These are phyloP conservation scores for Penicillium odoratum DNA, from an alignment of 495 filamentous ascomycete genomes.

Conservation along the genomic window DNA sequence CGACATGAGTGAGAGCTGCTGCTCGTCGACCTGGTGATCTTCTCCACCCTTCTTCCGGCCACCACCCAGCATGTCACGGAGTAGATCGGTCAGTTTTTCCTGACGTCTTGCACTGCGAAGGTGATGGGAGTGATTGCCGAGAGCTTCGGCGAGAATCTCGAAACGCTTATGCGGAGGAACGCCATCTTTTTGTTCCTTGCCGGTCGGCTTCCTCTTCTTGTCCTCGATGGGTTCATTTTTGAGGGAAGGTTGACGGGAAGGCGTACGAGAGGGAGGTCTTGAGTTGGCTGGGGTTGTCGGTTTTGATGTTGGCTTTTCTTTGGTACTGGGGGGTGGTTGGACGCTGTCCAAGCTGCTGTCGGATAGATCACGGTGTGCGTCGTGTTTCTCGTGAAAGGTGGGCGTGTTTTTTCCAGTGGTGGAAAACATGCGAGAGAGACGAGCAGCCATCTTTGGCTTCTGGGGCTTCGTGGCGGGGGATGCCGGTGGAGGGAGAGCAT, in stretches of 20 bases:
- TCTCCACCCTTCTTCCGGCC: constrained; percentile 59
- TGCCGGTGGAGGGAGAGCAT: constrained; percentile 27
- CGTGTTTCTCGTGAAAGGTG: constrained; percentile 27
- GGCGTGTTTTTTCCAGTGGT: constrained; percentile 34
- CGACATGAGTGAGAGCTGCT: constrained; percentile 89
- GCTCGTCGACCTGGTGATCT: constrained; percentile 62
- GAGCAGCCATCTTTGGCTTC: constrained; percentile 56
- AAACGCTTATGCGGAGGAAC: constrained; percentile 55
- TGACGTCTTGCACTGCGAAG: constrained; percentile 86
- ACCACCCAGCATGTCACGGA: constrained; percentile 75
- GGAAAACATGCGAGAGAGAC: constrained; percentile 63
- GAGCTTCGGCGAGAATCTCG: constrained; percentile 58
- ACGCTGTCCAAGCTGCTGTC: constrained; percentile 44
- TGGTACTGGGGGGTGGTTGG: constrained; percentile 28
- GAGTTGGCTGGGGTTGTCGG: constrained; percentile 33
- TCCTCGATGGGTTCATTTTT: constrained; percentile 35
- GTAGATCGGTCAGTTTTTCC: constrained; percentile 92
- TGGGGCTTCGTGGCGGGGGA: constrained; percentile 40
- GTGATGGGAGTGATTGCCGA: constrained; percentile 72
- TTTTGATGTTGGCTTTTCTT: constrained; percentile 39
- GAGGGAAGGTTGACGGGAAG: constrained; percentile 45
- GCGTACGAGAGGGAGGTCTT: constrained; percentile 38
- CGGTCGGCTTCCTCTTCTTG: constrained; percentile 35
- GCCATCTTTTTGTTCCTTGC: constrained; percentile 47
- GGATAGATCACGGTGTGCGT: constrained; percentile 39